These are phyloP conservation scores for Naegleria gruberi DNA, from an alignment of 208 protist genomes.

Conservation along the genomic window DNA sequence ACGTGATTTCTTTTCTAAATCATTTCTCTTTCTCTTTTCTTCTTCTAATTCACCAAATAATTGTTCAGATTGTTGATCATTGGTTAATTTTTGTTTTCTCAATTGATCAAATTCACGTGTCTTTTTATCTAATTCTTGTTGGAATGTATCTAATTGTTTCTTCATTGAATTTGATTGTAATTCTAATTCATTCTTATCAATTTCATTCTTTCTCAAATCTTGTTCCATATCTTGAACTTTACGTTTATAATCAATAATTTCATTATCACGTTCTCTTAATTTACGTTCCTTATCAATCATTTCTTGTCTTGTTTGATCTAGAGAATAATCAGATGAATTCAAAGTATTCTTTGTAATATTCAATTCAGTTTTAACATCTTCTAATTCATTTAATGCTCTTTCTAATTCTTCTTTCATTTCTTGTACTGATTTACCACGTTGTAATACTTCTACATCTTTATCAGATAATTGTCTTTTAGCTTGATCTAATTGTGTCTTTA, in stretches of 20 bases:
- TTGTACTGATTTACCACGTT: background rate
- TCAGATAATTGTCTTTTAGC: background rate
- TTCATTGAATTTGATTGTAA: background rate
- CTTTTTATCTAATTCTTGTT: conserved; percentile 8
- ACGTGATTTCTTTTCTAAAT: background rate
- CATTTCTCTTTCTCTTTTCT: background rate
- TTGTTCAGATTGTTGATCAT: background rate
- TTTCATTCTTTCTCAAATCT: background rate
- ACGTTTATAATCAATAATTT: background rate
- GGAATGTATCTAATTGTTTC: background rate
- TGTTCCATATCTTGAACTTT: background rate
- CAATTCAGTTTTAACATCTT: background rate
- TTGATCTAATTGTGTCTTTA: background rate
- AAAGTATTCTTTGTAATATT: background rate
- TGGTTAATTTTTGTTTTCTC: background rate
- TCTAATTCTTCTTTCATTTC: background rate
- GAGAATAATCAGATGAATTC: background rate
- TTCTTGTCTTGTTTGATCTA: background rate
- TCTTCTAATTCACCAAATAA: background rate
- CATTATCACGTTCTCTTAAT: background rate
- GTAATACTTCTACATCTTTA: background rate
- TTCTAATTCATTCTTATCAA: background rate
- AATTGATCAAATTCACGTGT: background rate
- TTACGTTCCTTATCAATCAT: background rate
- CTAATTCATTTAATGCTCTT: background rate